A percentile compares a stretch with the other conserved stretches of the same genome.
phyloP scores from a whole-genome alignment of 2,329 filamentous ascomycete genomes.

The Arthroderma sp. region DNA sequence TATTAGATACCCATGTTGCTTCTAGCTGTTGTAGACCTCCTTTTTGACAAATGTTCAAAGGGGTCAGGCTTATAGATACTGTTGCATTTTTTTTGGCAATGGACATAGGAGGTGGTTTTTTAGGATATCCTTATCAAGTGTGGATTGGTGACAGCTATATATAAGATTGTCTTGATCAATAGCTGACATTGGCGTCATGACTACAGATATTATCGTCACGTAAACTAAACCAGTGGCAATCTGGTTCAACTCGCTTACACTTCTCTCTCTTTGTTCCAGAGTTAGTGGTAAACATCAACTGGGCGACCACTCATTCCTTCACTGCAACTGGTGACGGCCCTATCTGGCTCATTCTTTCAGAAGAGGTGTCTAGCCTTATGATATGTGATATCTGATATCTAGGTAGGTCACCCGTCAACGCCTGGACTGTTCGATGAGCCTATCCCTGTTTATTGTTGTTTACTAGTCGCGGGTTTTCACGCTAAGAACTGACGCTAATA shows the following conservation, averaged over 20 bases:
- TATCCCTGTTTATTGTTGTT: not conserved
- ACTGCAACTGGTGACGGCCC: not conserved
- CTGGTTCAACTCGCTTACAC: not conserved
- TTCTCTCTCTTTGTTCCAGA: not conserved
- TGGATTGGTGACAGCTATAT: not conserved
- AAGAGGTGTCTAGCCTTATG: too few relatives aligned
- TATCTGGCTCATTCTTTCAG: not conserved
- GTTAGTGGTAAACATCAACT: not conserved
- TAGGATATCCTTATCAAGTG: not conserved
- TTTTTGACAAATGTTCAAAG: too few relatives aligned
- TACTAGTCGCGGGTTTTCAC: not conserved
- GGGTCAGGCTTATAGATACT: too few relatives aligned
- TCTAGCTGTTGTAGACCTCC: not conserved
- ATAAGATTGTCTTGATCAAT: not conserved
- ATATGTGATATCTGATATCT: not conserved
- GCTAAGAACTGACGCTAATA: conserved; percentile 1
- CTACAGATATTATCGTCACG: not conserved
- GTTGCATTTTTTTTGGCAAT: not conserved
- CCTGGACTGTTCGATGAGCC: not conserved
- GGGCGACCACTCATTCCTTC: not conserved
- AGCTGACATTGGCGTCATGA: not conserved
- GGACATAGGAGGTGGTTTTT: too few relatives aligned
- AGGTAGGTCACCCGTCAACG: not conserved
- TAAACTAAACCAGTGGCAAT: not conserved
- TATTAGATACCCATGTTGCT: not conserved